phyloP scores from a whole-genome alignment of 2,329 filamentous ascomycete genomes.

The Fusarium setosum region DNA sequence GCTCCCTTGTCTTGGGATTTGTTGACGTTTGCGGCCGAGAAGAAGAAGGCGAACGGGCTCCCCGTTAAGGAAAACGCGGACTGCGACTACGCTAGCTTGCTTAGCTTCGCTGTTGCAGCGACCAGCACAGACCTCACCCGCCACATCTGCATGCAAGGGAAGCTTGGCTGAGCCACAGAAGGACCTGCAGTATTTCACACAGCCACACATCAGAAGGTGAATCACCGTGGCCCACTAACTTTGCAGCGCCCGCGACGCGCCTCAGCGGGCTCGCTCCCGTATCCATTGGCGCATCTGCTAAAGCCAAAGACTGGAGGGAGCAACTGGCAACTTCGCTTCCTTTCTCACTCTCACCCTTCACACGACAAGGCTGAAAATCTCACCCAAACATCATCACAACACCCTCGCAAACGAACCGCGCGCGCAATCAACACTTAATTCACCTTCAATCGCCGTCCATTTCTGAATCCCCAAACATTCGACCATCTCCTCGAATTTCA shows the following conservation, averaged over 20 bases:
- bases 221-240: conserved; percentile 24
- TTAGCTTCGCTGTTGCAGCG: conserved; percentile 35
- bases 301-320: conserved; percentile 26
- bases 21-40: conserved; percentile 46
- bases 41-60: conserved; percentile 26
- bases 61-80: conserved; percentile 40
- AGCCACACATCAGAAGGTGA: conserved; percentile 34
- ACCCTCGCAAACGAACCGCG: conserved; percentile 22
- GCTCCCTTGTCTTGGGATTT: conserved; percentile 44
- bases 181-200: neutral
- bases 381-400: conserved; percentile 26
- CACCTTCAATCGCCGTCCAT: conserved; percentile 12
- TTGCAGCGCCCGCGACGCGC: conserved; percentile 42
- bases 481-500: conserved; percentile 6
- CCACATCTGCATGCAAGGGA: conserved; percentile 3
- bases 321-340: conserved; percentile 37
- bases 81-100: conserved; percentile 20
- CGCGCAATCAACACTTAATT: conserved; percentile 22
- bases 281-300: conserved; percentile 38
- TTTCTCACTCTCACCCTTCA: conserved; percentile 17
- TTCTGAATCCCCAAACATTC: conserved; percentile 27
- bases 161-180: conserved; percentile 15
- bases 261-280: conserved; percentile 30
- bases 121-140: conserved; percentile 32
- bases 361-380: conserved; percentile 12